Percentiles rank a stretch among this genome's conserved stretches.
Conservation (phyloP, 352 stramenopile species). For the Phytophthora syringae region DNA sequence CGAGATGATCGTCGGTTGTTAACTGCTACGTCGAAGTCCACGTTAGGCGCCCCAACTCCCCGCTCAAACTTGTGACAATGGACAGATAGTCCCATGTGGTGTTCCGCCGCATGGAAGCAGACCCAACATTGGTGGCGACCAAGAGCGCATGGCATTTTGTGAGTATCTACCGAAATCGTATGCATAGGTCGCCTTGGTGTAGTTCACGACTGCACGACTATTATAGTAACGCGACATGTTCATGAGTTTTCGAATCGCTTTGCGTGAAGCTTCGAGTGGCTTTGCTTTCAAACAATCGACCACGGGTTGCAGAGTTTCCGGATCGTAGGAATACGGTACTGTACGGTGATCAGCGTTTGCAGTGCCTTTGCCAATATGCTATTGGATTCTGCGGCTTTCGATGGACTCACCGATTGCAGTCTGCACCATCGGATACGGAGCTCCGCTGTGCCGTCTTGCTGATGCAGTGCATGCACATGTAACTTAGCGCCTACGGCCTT, state of each 20-base stretch:
- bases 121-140: neutral
- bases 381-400: too few species aligned
- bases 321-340: constrained; percentile 6
- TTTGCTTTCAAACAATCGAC: too few species aligned
- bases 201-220: constrained; percentile 13
- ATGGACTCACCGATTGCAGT: constrained; percentile 18
- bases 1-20: constrained; percentile 5
- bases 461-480: too few species aligned
- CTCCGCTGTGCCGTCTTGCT: neutral
- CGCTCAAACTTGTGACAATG: constrained; percentile 21
- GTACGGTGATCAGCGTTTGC: constrained; percentile 18
- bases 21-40: constrained; percentile 1
- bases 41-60: too few species aligned
- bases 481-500: neutral
- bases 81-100: constrained; percentile 9
- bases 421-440: constrained; percentile 1
- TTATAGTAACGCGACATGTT: constrained; percentile 21
- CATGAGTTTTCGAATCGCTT: constrained; percentile 12
- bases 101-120: constrained; percentile 5
- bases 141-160: constrained; percentile 3
- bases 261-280: too few species aligned
- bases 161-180: constrained; percentile 9
- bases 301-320: neutral
- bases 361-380: too few species aligned
- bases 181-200: constrained; percentile 9